Evolutionary conservation across 1,139 yeast species (phyloP), one percentile per base, ranked within the genome.

Genomic region (Yamadazyma triangularis): DNA sequence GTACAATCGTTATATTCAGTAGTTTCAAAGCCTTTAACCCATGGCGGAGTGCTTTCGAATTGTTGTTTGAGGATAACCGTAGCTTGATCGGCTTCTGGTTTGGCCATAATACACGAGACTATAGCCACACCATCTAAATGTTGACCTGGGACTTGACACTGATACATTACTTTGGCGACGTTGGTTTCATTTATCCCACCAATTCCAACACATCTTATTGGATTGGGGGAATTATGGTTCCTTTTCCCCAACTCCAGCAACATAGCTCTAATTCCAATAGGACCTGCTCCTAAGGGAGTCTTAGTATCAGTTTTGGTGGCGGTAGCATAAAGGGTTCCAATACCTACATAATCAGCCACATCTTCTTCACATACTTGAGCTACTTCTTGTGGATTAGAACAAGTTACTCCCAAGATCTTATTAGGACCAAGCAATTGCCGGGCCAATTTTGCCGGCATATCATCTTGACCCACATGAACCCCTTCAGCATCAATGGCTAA

Each of bases 401-500:
- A 84, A 25, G 91, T 79, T 32, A 89, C 79, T 2, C 97, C 97
- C 27, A 89, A 53, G 36, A 89, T 80, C 58, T 81, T 86, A 36
- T 74, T 65, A 1, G 79, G 73, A 0, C 96, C 96, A 15, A 89
- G 56, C 25, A 85, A 47, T 43, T 64, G 51, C 25, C 96, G 57
- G 1, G 77, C 93, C 16, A 67, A 42, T 2, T 56, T 53, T 2
- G 82, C 81, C 2, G 72, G 72, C 86, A 89, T 84, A 50, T 89
- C 97, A 35, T 82, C 91, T 53, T 88, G 96, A 1, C 97, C 97
- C 13, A 89, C 87, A 59, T 89, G 97, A 11, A 89, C 82, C 22
- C 95, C 95, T 37, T 88, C 96, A 0, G 95, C 95, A 45, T 75
- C 93, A 33, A 86, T 67, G 0, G 96, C 96, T 31, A 88, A 60